A percentile compares a stretch with the other conserved stretches of the same genome.
These are phyloP conservation scores for Pelargonium myrrhifolium DNA, from an alignment of 441 rosid species.

Conservation along the genomic window DNA sequence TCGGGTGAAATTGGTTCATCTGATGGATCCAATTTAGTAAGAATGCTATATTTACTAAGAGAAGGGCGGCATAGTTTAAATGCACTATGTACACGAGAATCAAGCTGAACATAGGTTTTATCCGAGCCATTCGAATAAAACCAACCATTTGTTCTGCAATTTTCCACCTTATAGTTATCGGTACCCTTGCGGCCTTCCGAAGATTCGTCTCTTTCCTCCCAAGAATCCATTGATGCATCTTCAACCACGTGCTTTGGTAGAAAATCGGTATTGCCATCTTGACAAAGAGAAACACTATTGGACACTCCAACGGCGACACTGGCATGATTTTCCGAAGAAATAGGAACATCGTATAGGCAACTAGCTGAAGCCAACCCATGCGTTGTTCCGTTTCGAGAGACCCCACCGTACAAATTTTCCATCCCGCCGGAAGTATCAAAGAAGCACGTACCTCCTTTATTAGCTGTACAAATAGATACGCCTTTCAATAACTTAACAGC, in stretches of 20 bases:
- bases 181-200: constrained; percentile 19
- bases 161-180: constrained; percentile 15
- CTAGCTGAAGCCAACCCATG: constrained; percentile 25
- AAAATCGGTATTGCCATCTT: constrained; percentile 27
- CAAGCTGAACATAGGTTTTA: constrained; percentile 9
- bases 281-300: constrained; percentile 30
- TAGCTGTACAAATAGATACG: constrained; percentile 22
- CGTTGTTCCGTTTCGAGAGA: constrained; percentile 19
- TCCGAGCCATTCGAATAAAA: constrained; percentile 20
- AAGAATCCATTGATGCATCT: constrained; percentile 21
- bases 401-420: constrained; percentile 19
- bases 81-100: constrained; percentile 1
- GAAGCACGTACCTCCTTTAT: constrained; percentile 17
- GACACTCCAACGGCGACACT: constrained; percentile 20
- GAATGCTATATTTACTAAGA: constrained; percentile 5
- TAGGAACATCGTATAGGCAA: constrained; percentile 18
- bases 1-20: constrained; percentile 16
- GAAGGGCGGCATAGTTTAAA: constrained; percentile 4
- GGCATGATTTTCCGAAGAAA: constrained; percentile 25
- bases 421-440: constrained; percentile 22
- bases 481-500: constrained; percentile 21
- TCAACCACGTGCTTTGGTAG: constrained; percentile 17
- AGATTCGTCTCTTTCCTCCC: constrained; percentile 21
- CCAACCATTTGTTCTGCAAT: constrained; percentile 16
- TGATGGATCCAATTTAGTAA: constrained; percentile 3